These are phyloP conservation scores for Plectosphaerella cucumerina DNA, from an alignment of 2,329 filamentous ascomycete genomes.

Conservation along the genomic window DNA sequence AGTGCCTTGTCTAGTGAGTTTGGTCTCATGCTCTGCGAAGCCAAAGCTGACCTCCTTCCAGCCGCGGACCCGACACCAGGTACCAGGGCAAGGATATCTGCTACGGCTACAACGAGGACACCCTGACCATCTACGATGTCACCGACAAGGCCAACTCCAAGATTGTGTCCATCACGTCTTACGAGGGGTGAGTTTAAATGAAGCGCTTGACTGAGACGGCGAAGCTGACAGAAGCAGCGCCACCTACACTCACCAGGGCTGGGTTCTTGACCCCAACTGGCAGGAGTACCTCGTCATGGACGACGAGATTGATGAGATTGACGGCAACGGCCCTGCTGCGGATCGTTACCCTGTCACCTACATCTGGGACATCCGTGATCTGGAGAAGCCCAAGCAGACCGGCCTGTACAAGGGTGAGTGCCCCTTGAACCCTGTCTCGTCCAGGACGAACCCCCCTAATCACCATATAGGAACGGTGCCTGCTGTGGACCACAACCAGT, in stretches of 20 bases:
- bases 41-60: constrained; percentile 18
- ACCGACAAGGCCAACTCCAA: constrained; percentile 39
- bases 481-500: constrained; percentile 41
- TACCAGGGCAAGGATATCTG: constrained; percentile 49
- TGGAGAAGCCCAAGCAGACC: constrained; percentile 34
- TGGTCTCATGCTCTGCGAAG: background rate
- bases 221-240: constrained; percentile 19
- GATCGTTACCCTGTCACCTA: constrained; percentile 40
- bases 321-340: constrained; percentile 24
- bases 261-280: constrained; percentile 38
- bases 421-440: constrained; percentile 3
- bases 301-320: constrained; percentile 37
- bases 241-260: constrained; percentile 52
- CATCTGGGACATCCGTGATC: constrained; percentile 39
- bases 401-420: constrained; percentile 30
- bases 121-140: constrained; percentile 47
- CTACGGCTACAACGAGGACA: constrained; percentile 52
- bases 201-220: too few relatives aligned
- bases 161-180: constrained; percentile 48
- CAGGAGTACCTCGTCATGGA: constrained; percentile 32
- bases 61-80: constrained; percentile 43
- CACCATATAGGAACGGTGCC: constrained; percentile 11
- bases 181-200: constrained; percentile 31
- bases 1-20: background rate
- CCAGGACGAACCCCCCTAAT: background rate